A percentile compares a stretch with the other conserved stretches of the same genome.
Conservation (phyloP, 352 stramenopile genomes). For the Globisporangium emineosum region DNA sequence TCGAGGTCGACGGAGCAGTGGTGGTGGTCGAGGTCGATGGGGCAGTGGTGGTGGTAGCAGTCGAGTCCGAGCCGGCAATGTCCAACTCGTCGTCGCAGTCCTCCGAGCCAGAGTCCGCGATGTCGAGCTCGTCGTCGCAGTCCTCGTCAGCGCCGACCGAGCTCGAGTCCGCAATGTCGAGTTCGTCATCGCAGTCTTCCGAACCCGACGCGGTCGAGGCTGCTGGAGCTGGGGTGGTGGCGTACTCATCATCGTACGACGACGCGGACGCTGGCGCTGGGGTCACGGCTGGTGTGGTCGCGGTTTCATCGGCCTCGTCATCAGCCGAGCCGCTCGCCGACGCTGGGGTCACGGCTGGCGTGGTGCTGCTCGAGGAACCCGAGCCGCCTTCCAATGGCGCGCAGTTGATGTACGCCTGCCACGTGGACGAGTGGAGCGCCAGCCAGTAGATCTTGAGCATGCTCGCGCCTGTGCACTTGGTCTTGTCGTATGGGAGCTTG, state of each 20-base stretch:
- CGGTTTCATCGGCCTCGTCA: neutral
- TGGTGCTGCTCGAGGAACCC: neutral
- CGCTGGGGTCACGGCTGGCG: slow-evolving; percentile 6
- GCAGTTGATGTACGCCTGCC: slow-evolving; percentile 31
- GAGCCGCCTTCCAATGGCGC: slow-evolving; percentile 11
- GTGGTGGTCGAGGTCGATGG: neutral
- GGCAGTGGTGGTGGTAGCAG: neutral
- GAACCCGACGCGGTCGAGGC: neutral
- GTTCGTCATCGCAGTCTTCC: slow-evolving; percentile 6
- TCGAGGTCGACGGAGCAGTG: neutral
- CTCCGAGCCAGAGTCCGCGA: slow-evolving; percentile 9
- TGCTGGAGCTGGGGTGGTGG: neutral
- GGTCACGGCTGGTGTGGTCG: slow-evolving; percentile 5
- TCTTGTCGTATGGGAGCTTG: slow-evolving; percentile 38
- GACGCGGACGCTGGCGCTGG: neutral
- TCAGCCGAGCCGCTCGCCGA: neutral
- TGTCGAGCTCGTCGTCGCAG: slow-evolving; percentile 19
- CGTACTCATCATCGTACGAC: slow-evolving; percentile 3
- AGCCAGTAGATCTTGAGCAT: slow-evolving; percentile 42
- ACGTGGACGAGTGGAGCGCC: slow-evolving; percentile 31
- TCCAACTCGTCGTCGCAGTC: slow-evolving; percentile 23
- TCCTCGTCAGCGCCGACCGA: slow-evolving; percentile 22
- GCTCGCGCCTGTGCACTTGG: slow-evolving; percentile 38
- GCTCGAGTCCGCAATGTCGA: slow-evolving; percentile 3
- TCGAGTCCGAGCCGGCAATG: slow-evolving; percentile 14